A percentile compares a stretch with the other conserved stretches of the same genome.
phyloP scores from a whole-genome alignment of 768 basidiomycete species.

The Boletus rex-veris region DNA sequence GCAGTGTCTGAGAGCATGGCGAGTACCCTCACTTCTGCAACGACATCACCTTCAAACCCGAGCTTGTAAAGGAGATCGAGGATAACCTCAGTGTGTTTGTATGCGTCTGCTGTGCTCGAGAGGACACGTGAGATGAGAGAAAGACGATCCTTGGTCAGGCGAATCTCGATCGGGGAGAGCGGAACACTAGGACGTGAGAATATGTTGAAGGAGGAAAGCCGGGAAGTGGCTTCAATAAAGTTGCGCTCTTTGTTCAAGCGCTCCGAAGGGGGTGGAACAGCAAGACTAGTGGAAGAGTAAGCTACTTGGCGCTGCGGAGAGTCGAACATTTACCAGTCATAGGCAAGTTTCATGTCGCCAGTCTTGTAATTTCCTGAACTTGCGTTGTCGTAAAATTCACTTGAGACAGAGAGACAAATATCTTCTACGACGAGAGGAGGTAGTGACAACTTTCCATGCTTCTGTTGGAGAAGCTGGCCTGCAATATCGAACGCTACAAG shows the following conservation, averaged over 20 bases:
- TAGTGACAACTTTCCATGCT: slow-evolving; percentile 46
- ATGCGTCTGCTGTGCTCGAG: slow-evolving; percentile 79
- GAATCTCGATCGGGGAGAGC: slow-evolving; percentile 90
- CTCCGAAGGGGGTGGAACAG: slow-evolving; percentile 65
- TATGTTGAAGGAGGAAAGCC: slow-evolving; percentile 89
- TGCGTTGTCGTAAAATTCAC: slow-evolving; percentile 95
- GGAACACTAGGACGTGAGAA: slow-evolving; percentile 68
- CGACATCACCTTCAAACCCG: slow-evolving; percentile 65
- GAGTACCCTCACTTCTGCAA: slow-evolving; percentile 77
- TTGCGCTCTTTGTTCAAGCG: slow-evolving; percentile 68
- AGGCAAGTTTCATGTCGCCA: slow-evolving; percentile 96
- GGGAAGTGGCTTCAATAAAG: slow-evolving; percentile 97
- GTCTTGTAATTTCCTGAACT: slow-evolving; percentile 86
- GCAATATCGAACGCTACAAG: slow-evolving; percentile 64
- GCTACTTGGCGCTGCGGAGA: not conserved
- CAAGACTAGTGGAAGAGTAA: slow-evolving; percentile 50
- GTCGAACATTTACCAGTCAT: slow-evolving; percentile 69
- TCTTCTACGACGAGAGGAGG: slow-evolving; percentile 57
- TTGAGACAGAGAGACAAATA: slow-evolving; percentile 74
- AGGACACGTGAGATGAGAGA: slow-evolving; percentile 85
- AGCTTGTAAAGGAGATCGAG: slow-evolving; percentile 88
- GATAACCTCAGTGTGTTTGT: slow-evolving; percentile 88
- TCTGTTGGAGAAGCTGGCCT: slow-evolving; percentile 52
- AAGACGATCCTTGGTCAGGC: slow-evolving; percentile 85
- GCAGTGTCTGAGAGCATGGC: slow-evolving; percentile 93